Evolutionary conservation across 768 basidiomycete genomes (phyloP).

Genomic region (Multifurca ochricompacta): DNA sequence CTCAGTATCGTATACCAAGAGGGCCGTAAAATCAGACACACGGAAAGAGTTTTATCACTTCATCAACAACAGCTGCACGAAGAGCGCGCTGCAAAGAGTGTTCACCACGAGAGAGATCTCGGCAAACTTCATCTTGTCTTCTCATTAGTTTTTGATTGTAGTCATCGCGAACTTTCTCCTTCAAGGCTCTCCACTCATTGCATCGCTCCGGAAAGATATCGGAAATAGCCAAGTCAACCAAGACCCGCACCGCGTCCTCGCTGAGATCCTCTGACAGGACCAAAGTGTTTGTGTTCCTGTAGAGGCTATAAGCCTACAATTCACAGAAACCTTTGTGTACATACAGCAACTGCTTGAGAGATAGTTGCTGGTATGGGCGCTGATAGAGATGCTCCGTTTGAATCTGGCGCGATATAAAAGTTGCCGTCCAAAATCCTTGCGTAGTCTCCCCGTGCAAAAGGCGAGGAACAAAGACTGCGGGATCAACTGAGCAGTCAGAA

Average conservation of each 20-base stretch:
- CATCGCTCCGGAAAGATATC: neutral
- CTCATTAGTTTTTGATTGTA: neutral
- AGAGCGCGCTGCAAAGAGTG: neutral
- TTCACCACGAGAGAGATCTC: neutral
- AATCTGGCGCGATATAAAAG: neutral
- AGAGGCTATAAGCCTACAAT: neutral
- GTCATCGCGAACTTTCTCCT: neutral
- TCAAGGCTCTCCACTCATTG: neutral
- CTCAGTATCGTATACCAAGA: neutral
- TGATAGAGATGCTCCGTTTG: neutral
- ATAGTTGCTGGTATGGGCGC: fast-evolving
- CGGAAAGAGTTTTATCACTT: neutral
- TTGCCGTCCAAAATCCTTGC: slow-evolving; percentile 14
- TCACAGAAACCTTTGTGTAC: neutral
- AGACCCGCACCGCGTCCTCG: neutral
- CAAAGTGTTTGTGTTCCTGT: neutral
- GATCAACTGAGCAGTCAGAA: neutral
- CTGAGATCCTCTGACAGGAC: neutral
- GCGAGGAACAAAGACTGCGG: neutral
- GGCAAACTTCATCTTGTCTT: neutral
- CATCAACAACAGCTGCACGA: neutral
- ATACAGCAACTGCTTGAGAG: neutral
- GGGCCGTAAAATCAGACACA: neutral
- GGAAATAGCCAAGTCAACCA: neutral
- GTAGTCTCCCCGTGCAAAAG: slow-evolving; percentile 17